phyloP scores from a whole-genome alignment of 768 basidiomycete species.

The Melanogaster broomeanus region DNA sequence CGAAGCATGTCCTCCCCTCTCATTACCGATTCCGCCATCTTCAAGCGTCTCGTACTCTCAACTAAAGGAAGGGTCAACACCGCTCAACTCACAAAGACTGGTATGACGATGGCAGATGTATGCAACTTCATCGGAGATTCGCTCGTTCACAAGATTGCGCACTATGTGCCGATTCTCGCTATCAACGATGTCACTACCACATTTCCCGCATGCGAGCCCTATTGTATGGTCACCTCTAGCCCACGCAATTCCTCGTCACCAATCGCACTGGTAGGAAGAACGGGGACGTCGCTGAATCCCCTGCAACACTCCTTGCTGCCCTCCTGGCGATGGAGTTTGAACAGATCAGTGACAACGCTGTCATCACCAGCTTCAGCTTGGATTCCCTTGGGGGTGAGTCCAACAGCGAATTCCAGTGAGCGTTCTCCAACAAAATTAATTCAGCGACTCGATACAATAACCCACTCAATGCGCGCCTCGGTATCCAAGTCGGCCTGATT shows the following conservation, averaged over 20 bases:
- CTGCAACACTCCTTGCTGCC: conserved; percentile 24
- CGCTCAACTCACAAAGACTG: conserved; percentile 29
- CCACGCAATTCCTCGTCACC: conserved; percentile 21
- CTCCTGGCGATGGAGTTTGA: conserved; percentile 27
- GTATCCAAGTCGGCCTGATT: conserved; percentile 26
- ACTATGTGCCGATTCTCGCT: conserved; percentile 32
- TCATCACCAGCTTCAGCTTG: conserved; percentile 30
- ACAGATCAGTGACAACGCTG: conserved; percentile 29
- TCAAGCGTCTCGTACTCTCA: conserved; percentile 32
- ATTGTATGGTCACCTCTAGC: conserved; percentile 27
- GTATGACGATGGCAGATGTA: conserved; percentile 35
- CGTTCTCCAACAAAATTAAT: background rate
- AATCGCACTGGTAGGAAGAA: conserved; percentile 10
- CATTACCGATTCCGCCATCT: conserved; percentile 27
- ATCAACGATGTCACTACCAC: conserved; percentile 25
- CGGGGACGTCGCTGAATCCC: conserved; percentile 18
- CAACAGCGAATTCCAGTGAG: background rate
- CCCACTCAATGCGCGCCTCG: conserved; percentile 27
- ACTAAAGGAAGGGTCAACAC: conserved; percentile 31
- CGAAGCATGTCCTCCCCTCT: conserved; percentile 9
- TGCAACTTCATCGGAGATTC: conserved; percentile 34
- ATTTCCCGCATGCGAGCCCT: conserved; percentile 26
- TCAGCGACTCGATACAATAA: conserved; percentile 32
- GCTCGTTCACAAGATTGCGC: conserved; percentile 27
- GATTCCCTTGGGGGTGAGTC: conserved; percentile 26